A percentile compares a stretch with the other conserved stretches of the same genome.
Evolutionary conservation across 1,139 yeast species (phyloP).

Genomic region (Groenewaldozyma sp.): DNA sequence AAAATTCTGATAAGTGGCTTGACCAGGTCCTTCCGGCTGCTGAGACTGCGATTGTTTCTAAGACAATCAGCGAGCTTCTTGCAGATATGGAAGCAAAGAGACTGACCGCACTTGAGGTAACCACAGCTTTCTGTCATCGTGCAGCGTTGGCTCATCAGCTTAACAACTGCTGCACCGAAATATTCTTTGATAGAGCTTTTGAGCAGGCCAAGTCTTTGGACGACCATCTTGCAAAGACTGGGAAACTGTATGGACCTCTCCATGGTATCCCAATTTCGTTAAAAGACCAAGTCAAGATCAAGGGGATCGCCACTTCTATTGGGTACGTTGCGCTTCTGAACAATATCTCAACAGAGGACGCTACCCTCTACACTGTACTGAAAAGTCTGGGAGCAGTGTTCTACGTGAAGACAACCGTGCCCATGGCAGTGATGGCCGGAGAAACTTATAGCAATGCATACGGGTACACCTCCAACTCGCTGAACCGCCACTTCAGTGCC

Average conservation of each 20-base stretch:
- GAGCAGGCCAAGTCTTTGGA: conserved; percentile 47
- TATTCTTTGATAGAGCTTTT: conserved; percentile 40
- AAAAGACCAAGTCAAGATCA: conserved; percentile 59
- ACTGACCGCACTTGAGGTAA: conserved; percentile 11
- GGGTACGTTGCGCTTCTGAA: conserved; percentile 34
- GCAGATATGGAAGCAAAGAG: conserved; percentile 8
- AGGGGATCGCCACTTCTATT: conserved; percentile 31
- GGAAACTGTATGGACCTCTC: conserved; percentile 60
- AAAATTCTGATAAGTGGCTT: too few relatives aligned
- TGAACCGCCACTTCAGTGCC: conserved; percentile 43
- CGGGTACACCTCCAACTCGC: conserved; percentile 47
- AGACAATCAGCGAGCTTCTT: too few relatives aligned
- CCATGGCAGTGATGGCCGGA: conserved; percentile 4
- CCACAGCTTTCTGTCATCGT: conserved; percentile 45
- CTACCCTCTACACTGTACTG: conserved; percentile 14
- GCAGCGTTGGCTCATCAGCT: conserved; percentile 6
- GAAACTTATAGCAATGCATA: conserved; percentile 9
- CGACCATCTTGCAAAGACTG: conserved; percentile 40
- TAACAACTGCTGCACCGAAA: conserved; percentile 45
- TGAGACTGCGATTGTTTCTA: too few relatives aligned
- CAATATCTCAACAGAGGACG: conserved; percentile 3
- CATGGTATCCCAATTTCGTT: conserved; percentile 75
- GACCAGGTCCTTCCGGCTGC: too few relatives aligned
- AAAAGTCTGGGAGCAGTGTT: conserved; percentile 46
- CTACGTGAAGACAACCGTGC: conserved; percentile 18